These are phyloP conservation scores for Acacia acuminata DNA, from an alignment of 306 rosid species.

Conservation along the genomic window DNA sequence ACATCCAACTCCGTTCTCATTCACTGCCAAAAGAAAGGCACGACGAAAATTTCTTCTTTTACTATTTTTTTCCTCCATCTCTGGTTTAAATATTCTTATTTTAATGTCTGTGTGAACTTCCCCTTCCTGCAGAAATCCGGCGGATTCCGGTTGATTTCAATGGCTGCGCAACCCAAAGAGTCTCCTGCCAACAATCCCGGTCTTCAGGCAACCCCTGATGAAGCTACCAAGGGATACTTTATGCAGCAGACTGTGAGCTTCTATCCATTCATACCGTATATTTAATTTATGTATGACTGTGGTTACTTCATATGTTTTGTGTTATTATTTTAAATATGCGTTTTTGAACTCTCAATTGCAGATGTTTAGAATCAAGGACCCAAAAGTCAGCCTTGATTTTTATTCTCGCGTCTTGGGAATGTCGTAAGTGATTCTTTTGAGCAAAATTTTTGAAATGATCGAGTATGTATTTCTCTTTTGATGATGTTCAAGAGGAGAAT, in stretches of 20 bases:
- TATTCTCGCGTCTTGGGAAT: slow-evolving; percentile 93
- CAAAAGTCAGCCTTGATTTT: slow-evolving; percentile 87
- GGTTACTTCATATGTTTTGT: neutral
- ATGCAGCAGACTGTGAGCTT: slow-evolving; percentile 88
- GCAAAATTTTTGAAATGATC: neutral
- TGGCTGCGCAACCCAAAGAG: slow-evolving; percentile 79
- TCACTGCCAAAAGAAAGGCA: slow-evolving; percentile 55
- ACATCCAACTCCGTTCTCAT: slow-evolving; percentile 39
- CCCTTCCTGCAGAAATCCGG: slow-evolving; percentile 42
- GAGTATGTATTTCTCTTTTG: neutral
- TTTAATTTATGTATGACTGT: neutral
- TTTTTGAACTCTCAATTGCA: slow-evolving; percentile 25
- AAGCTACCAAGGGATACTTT: slow-evolving; percentile 80
- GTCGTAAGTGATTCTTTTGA: slow-evolving; percentile 65
- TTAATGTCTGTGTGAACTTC: neutral
- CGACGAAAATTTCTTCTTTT: neutral
- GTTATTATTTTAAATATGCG: neutral
- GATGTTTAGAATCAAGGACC: slow-evolving; percentile 93
- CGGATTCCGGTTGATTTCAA: slow-evolving; percentile 58
- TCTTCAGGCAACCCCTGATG: slow-evolving; percentile 76
- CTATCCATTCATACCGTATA: neutral
- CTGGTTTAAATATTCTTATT: neutral
- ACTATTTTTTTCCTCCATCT: neutral
- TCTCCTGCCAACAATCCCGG: slow-evolving; percentile 75
- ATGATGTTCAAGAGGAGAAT: neutral